Base-by-base conservation (phyloP, 176 grass and related monocot genomes). In the Carex littledalei region DNA sequence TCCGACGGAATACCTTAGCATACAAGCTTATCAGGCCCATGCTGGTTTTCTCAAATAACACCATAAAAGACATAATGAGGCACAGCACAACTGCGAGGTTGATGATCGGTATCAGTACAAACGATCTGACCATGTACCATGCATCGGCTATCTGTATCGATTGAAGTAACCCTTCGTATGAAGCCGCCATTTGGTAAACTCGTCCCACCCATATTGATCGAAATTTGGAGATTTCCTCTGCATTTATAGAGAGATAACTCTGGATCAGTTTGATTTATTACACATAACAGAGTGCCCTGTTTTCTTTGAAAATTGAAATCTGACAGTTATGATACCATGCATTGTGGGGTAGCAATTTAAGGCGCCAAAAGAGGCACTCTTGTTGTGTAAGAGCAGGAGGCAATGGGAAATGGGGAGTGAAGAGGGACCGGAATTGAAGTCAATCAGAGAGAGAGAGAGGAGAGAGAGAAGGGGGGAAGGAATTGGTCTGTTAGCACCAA, bases 21-120 rank as follows among this genome's bases (percentile, higher is more conserved):
- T 83, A 88, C 67, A 84, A 54, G 78, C 76, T 88, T 29, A 91
- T 63, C 2, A 88, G 2, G 54, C 68, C 86, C 86, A 87, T 85
- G n/a, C 21, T 10, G 8, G 58, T 32, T 75, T 91, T 91, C 89
- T 91, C 89, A 6, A 72, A 15, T 45, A 91, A 59, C 58, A 91
- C 77, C 86, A 88, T 78, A 1, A 43, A 24, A 20, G 89, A 88
- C 89, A 91, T 88, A n/a, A 68, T 17, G 58, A 91, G 34, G 49
- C 83, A 91, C 29, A 73, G 1, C 20, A 10, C 18, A 3, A 91
- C 68, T 0, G 83, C 43, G 2, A 73, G 12, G 35, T 24, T 78
- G 50, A 88, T 18, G 35, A 47, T 3, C 17, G 89, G 89, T 56
- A 88, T 68, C 20, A 87, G 49, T 32, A 78, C 82, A 31, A 77